Evolutionary conservation across 1,284 basidiomycete species (phyloP), one percentile per base, ranked within the genome.

Genomic region (Ceratobasidium sp.): DNA sequence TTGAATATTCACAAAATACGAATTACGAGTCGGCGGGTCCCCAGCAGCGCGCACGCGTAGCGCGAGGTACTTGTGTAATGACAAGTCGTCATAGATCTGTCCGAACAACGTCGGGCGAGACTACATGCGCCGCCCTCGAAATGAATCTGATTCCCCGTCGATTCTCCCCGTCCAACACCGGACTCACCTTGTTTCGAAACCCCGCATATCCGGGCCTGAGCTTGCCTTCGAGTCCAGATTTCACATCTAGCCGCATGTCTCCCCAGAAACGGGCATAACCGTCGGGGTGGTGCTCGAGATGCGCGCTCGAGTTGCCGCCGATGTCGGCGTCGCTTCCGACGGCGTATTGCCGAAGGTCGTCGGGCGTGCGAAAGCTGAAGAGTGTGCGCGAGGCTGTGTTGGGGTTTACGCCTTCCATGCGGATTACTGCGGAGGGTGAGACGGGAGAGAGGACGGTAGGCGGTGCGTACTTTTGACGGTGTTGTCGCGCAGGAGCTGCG

Each of bases 1-100:
- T 81, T 96, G 95, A 39, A 97, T 83, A 81, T 97, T 97, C 74
- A 95, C 92, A 79, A 92, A 95, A 82, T 94, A 95, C 7, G 92
- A 92, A 77, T 88, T 89, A 75, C 88, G 86, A 19, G 91, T 92
- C 56, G 86, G 84, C 19, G 88, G 87, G 75, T 93, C 89, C 0
- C 92, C 92, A 0, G 85, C 87, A 41, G 88, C 86, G 34, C 92
- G 89, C 2, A 96, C 84, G 2, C 94, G 89, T 61, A 97, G 82
- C 0, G 90, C 89, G 14, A 97, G 86, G 81, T 90, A 96, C 22
- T 88, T 86, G 79, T 96, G 91, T 53, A 87, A 85, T 27, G 91
- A 90, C 34, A 93, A 89, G 82, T 96, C 93, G 80, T 96, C 93
- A 2, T 86, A 87, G 74, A 93, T 82, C 76, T 92, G 89, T 24